Conservation (phyloP, 176 grass and related monocot species). For the Chloris gayana region DNA sequence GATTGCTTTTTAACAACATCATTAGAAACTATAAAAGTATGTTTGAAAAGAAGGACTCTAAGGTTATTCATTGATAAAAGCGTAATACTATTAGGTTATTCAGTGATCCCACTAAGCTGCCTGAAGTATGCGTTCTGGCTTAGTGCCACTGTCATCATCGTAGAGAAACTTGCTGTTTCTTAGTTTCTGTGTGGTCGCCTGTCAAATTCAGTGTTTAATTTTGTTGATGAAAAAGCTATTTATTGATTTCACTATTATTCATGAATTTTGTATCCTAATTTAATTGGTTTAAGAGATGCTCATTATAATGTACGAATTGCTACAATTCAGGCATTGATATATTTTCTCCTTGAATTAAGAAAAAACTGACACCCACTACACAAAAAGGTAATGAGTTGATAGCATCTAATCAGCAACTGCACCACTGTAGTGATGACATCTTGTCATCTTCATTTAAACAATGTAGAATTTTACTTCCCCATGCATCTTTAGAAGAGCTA, state of each 20-base stretch:
- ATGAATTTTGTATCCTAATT: neutral
- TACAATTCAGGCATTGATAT: neutral
- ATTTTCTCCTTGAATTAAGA: constrained; percentile 2
- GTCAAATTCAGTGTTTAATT: constrained; percentile 17
- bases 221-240: constrained; percentile 14
- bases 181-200: constrained; percentile 23
- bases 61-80: constrained; percentile 12
- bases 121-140: constrained; percentile 29
- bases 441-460: constrained; percentile 36
- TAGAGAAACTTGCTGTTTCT: neutral
- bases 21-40: neutral
- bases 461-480: constrained; percentile 25
- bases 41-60: constrained; percentile 25
- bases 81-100: constrained; percentile 16
- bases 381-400: constrained; percentile 16
- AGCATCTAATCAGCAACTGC: constrained; percentile 10
- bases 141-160: constrained; percentile 24
- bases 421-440: constrained; percentile 9
- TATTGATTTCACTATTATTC: neutral
- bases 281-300: neutral
- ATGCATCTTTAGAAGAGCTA: constrained; percentile 20
- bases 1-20: constrained; percentile 13
- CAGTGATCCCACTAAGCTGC: neutral
- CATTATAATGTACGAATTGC: neutral
- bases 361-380: constrained; percentile 15